Evolutionary conservation across 768 basidiomycete species (phyloP).

Genomic region (Coprinellus aureogranulatus): DNA sequence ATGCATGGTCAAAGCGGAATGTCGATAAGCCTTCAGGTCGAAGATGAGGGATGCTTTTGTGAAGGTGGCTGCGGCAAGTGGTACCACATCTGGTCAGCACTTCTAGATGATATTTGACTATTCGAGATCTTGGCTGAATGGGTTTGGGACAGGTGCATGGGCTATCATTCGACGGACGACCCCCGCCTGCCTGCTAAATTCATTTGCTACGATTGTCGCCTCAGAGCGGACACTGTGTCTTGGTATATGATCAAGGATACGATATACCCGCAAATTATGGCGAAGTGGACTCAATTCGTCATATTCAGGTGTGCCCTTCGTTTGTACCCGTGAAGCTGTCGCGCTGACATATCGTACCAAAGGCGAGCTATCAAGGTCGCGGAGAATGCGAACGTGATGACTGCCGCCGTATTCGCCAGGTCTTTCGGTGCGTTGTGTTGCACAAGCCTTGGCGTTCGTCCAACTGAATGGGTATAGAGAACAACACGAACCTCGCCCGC

Average conservation of each 20-base stretch:
- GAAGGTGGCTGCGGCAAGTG: slow-evolving; percentile 72
- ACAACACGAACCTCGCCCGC: slow-evolving; percentile 53
- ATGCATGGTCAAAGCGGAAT: too few relatives aligned
- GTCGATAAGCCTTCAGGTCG: slow-evolving; percentile 36
- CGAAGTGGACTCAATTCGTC: slow-evolving; percentile 66
- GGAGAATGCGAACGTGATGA: slow-evolving; percentile 46
- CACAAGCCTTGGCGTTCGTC: not conserved
- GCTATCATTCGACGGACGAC: slow-evolving; percentile 63
- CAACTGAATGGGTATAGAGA: not conserved
- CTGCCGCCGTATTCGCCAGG: slow-evolving; percentile 53
- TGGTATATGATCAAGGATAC: slow-evolving; percentile 69
- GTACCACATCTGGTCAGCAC: slow-evolving; percentile 71
- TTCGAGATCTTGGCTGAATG: too few relatives aligned
- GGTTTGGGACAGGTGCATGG: slow-evolving; percentile 21
- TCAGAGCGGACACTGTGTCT: slow-evolving; percentile 53
- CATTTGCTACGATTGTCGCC: slow-evolving; percentile 74
- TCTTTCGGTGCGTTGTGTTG: slow-evolving; percentile 44
- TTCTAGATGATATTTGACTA: not conserved
- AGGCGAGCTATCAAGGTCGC: slow-evolving; percentile 72
- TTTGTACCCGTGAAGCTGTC: too few relatives aligned
- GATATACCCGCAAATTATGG: slow-evolving; percentile 55
- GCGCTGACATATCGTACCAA: too few relatives aligned
- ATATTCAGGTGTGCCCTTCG: slow-evolving; percentile 67
- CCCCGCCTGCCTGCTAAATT: slow-evolving; percentile 58
- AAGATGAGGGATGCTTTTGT: slow-evolving; percentile 59